Evolutionary conservation across 805 yeast species (phyloP).

Genomic region (Kregervanrija fluxuum): DNA sequence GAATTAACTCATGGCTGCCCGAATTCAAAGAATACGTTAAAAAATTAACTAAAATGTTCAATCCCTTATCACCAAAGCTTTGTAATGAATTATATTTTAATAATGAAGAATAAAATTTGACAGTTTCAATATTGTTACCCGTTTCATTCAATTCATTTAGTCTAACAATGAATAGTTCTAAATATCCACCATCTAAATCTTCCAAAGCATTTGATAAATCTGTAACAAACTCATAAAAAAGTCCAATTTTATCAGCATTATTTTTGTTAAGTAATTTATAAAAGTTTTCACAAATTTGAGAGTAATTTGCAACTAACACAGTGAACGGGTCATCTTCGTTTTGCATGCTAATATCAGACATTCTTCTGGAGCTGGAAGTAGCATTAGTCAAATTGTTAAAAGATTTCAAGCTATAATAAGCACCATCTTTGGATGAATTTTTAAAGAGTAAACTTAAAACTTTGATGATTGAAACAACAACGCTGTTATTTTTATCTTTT

Average conservation of each 20-base stretch:
- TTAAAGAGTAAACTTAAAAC: slow-evolving; percentile 37
- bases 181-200: slow-evolving; percentile 19
- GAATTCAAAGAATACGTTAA: slow-evolving; percentile 15
- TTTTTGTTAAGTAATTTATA: slow-evolving; percentile 12
- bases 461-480: slow-evolving; percentile 41
- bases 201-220: slow-evolving; percentile 21
- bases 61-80: slow-evolving; percentile 23
- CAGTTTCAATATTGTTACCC: slow-evolving; percentile 25
- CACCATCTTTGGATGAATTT: slow-evolving; percentile 23
- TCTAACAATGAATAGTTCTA: slow-evolving; percentile 11
- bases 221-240: slow-evolving; percentile 18
- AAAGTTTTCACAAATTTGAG: slow-evolving; percentile 15
- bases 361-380: slow-evolving; percentile 16
- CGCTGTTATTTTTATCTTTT: slow-evolving; percentile 41
- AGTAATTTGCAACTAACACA: slow-evolving; percentile 7
- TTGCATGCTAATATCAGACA: slow-evolving; percentile 35
- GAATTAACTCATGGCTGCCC: slow-evolving; percentile 25
- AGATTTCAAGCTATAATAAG: slow-evolving; percentile 24
- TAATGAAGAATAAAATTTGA: slow-evolving; percentile 31
- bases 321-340: slow-evolving; percentile 25
- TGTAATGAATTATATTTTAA: slow-evolving; percentile 26
- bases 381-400: slow-evolving; percentile 17
- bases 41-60: slow-evolving; percentile 15
- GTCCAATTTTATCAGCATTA: slow-evolving; percentile 9
- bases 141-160: slow-evolving; percentile 13